Conservation (phyloP, 2,329 filamentous ascomycete genomes). For the Elsinoe ampelina region DNA sequence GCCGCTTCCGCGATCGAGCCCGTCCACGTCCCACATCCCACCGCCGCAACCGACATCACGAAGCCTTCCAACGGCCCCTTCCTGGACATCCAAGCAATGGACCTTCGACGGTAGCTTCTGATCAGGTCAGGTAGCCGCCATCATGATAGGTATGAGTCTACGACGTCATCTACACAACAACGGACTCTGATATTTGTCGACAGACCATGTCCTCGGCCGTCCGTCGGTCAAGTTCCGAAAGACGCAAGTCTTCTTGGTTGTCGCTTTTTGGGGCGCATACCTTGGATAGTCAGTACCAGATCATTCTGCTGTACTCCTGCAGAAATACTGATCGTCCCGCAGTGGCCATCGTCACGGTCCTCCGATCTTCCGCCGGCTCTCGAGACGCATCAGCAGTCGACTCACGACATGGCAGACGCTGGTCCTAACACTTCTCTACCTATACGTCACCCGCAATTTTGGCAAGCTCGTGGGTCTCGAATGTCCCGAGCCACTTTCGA, state of each 20-base stretch:
- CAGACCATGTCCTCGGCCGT: conserved; percentile 83
- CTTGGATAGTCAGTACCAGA: conserved; percentile 53
- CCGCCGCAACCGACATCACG: not conserved
- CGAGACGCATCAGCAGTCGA: conserved; percentile 56
- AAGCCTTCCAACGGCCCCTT: not conserved
- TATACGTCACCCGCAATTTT: conserved; percentile 88
- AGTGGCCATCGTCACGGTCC: conserved; percentile 85
- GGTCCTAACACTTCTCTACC: conserved; percentile 76
- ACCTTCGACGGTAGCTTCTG: not conserved
- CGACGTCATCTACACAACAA: not conserved
- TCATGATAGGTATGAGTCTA: conserved; percentile 1
- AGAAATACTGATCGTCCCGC: conserved; percentile 18
- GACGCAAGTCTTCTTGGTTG: conserved; percentile 81
- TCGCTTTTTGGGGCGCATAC: conserved; percentile 86
- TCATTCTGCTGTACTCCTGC: not conserved
- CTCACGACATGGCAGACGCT: conserved; percentile 86
- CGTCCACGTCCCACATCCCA: not conserved
- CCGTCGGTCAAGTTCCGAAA: conserved; percentile 87
- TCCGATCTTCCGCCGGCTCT: conserved; percentile 62
- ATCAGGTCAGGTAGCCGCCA: not conserved
- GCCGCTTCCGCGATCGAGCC: not conserved
- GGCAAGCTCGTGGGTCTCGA: conserved; percentile 85
- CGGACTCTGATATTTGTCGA: not conserved
- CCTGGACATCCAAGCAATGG: conserved; percentile 2
- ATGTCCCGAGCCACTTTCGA: conserved; percentile 84